A percentile compares a stretch with the other conserved stretches of the same genome.
Conservation (phyloP, 352 stramenopile species). For the Blastocystis sp. region DNA sequence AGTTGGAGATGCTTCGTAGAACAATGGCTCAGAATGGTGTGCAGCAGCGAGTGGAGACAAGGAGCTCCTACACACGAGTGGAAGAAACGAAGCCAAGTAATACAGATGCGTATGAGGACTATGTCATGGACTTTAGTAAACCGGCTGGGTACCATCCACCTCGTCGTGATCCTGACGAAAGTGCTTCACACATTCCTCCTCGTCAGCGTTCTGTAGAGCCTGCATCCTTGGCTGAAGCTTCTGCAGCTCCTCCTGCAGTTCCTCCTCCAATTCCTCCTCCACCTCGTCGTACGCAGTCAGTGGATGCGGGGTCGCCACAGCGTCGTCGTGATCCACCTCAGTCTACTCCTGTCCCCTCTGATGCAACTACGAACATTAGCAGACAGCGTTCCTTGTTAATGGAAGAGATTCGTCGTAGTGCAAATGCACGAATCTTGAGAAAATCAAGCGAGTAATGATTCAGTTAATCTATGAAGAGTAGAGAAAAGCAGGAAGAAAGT, state of each 20-base stretch:
- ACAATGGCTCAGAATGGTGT: background rate
- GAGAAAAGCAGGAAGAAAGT: background rate
- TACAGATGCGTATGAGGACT: background rate
- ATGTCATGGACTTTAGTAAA: constrained; percentile 51
- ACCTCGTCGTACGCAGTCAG: background rate
- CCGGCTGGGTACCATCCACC: constrained; percentile 14
- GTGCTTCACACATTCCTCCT: background rate
- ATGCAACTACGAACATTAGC: background rate
- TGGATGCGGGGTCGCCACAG: background rate
- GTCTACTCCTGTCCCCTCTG: too few relatives aligned
- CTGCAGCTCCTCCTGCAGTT: background rate
- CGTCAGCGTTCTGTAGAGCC: background rate
- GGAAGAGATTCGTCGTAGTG: constrained; percentile 30
- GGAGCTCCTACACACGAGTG: background rate
- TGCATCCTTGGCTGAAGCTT: background rate
- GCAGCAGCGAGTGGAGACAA: background rate
- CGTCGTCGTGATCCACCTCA: background rate
- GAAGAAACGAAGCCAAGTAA: background rate
- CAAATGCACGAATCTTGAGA: background rate
- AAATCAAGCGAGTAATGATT: background rate
- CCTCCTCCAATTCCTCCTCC: background rate
- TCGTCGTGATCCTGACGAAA: background rate
- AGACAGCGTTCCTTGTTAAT: background rate
- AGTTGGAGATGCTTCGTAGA: constrained; percentile 27
- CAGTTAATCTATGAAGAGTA: background rate